These are phyloP conservation scores for Calophaca sinica DNA, from an alignment of 306 rosid genomes.

Conservation along the genomic window DNA sequence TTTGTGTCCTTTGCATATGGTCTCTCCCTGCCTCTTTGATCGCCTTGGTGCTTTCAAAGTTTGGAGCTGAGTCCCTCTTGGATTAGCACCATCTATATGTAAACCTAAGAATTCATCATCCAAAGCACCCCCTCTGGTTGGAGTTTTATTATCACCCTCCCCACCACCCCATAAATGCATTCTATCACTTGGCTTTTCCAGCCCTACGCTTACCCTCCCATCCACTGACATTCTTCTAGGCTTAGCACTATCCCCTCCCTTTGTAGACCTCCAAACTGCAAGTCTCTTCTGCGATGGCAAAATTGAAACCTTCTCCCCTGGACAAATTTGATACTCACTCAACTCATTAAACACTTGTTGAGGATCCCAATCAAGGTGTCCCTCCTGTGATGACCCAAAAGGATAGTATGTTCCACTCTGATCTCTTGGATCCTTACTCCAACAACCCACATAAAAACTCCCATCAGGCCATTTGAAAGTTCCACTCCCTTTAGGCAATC, in stretches of 20 bases:
- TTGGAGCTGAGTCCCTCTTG: neutral
- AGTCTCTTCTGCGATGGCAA: constrained; percentile 90
- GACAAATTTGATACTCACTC: constrained; percentile 54
- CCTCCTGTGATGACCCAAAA: constrained; percentile 53
- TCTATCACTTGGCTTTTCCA: constrained; percentile 74
- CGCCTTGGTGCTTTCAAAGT: constrained; percentile 57
- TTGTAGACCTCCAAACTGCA: constrained; percentile 85
- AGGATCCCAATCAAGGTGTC: constrained; percentile 78
- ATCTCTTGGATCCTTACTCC: constrained; percentile 85
- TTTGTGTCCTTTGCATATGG: constrained; percentile 84
- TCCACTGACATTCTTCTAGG: constrained; percentile 77
- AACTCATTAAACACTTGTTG: constrained; percentile 65
- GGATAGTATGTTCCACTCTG: constrained; percentile 85
- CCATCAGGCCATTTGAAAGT: constrained; percentile 78
- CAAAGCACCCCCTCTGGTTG: constrained; percentile 34
- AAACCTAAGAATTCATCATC: constrained; percentile 48
- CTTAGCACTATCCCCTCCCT: constrained; percentile 55
- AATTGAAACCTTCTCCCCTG: constrained; percentile 73
- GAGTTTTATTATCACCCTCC: constrained; percentile 42
- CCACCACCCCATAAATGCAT: constrained; percentile 73
- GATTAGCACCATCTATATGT: constrained; percentile 34
- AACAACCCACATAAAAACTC: constrained; percentile 75
- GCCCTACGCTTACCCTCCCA: constrained; percentile 71
- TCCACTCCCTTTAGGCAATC: constrained; percentile 79
- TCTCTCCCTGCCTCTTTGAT: constrained; percentile 81